A percentile compares a stretch with the other conserved stretches of the same genome.
Conservation (phyloP, 2,329 filamentous ascomycete species). For the Xylaria multiplex region DNA sequence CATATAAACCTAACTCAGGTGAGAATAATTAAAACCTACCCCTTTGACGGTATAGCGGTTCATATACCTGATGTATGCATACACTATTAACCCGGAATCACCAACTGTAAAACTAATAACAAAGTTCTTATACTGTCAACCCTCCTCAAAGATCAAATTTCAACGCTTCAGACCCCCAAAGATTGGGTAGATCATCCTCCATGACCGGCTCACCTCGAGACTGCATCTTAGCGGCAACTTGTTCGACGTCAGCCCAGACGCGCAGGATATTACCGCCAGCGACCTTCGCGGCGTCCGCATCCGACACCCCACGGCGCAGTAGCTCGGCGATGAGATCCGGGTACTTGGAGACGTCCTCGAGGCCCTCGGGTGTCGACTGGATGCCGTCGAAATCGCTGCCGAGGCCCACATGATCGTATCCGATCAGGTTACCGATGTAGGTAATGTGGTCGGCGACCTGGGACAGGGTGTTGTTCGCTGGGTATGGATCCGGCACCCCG, state of each 20-base stretch:
- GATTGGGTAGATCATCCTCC: conserved; percentile 61
- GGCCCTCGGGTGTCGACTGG: conserved; percentile 69
- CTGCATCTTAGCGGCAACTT: conserved; percentile 74
- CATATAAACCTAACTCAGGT: not conserved
- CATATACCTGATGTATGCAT: not conserved
- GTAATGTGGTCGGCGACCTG: conserved; percentile 84
- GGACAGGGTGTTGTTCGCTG: conserved; percentile 75
- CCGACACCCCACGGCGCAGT: conserved; percentile 76
- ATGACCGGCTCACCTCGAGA: conserved; percentile 61
- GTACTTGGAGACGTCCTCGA: conserved; percentile 88
- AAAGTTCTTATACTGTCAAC: not conserved
- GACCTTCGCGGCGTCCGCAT: conserved; percentile 77
- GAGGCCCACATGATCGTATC: conserved; percentile 87
- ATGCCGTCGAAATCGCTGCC: conserved; percentile 93
- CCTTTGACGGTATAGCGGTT: not conserved
- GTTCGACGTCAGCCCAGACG: conserved; percentile 84
- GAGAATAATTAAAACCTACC: not conserved
- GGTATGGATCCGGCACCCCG: conserved; percentile 74
- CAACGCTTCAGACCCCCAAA: not conserved
- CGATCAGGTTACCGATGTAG: conserved; percentile 83
- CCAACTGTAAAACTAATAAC: not conserved
- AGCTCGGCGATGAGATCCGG: conserved; percentile 81
- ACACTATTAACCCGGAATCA: not conserved
- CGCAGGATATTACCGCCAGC: conserved; percentile 83
- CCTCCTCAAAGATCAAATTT: not conserved